A percentile compares a stretch with the other conserved stretches of the same genome.
Conservation (phyloP, 108 stramenopile species). For the Seminavis robusta region DNA sequence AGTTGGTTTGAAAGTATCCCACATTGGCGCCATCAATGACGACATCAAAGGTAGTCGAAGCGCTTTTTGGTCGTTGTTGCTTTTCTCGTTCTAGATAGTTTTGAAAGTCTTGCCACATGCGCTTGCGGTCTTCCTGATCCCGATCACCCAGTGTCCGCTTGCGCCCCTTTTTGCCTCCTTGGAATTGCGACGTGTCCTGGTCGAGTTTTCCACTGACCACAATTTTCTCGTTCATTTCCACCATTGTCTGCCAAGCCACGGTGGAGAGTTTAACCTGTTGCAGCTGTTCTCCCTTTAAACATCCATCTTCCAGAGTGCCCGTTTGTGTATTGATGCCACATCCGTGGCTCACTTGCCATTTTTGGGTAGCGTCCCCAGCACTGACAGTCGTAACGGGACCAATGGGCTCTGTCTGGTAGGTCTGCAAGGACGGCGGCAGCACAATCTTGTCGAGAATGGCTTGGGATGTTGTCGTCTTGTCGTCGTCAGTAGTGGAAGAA, state of each 20-base stretch:
- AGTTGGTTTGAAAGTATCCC: slow-evolving; percentile 93
- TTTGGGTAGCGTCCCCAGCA: too few species aligned
- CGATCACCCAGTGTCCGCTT: slow-evolving; percentile 42
- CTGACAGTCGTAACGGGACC: too few species aligned
- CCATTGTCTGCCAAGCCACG: slow-evolving; percentile 60
- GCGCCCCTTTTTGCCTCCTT: slow-evolving; percentile 85
- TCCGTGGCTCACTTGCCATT: too few species aligned
- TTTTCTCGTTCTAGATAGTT: slow-evolving; percentile 17
- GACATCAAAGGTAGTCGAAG: too few species aligned
- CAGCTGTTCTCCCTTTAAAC: slow-evolving; percentile 38
- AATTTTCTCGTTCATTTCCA: slow-evolving; percentile 74
- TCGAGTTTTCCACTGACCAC: slow-evolving; percentile 60
- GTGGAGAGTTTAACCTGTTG: slow-evolving; percentile 55
- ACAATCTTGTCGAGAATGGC: background rate
- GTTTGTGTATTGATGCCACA: slow-evolving; percentile 54
- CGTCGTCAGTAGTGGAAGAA: too few species aligned
- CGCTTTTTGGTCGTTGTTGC: too few species aligned
- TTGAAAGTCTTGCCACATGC: slow-evolving; percentile 33
- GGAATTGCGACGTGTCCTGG: slow-evolving; percentile 51
- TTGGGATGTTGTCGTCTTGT: background rate
- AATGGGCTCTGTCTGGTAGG: slow-evolving; percentile 5
- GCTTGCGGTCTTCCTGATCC: slow-evolving; percentile 17
- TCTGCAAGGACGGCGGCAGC: background rate
- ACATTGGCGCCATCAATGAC: slow-evolving; percentile 99
- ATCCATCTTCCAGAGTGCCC: slow-evolving; percentile 46